phyloP scores from a whole-genome alignment of 176 grass and related monocot species.

The Panicum miliaceum region DNA sequence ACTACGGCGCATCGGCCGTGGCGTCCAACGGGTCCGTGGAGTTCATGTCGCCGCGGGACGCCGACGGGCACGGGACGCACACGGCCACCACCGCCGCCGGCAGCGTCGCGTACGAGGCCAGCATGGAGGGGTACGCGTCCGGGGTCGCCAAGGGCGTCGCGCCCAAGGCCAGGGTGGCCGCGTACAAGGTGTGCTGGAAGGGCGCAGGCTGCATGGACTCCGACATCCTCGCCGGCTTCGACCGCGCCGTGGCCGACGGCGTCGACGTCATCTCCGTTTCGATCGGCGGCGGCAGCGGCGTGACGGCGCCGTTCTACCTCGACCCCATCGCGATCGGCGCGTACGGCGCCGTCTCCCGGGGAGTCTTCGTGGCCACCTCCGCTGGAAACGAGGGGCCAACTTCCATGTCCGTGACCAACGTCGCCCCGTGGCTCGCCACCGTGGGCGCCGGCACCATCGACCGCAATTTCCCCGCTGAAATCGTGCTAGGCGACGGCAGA shows the following conservation, averaged over 20 bases:
- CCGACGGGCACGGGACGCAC: conserved; percentile 90
- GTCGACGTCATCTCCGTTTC: conserved; percentile 92
- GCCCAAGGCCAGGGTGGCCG: conserved; percentile 83
- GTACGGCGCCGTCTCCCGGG: conserved; percentile 71
- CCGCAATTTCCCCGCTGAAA: conserved; percentile 75
- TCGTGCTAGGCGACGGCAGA: conserved; percentile 73
- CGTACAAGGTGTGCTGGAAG: conserved; percentile 97
- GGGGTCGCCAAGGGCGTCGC: conserved; percentile 95
- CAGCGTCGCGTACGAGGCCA: conserved; percentile 74
- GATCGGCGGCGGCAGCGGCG: conserved; percentile 79
- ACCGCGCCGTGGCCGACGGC: conserved; percentile 87
- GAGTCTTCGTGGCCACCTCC: conserved; percentile 91
- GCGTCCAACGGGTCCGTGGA: conserved; percentile 70
- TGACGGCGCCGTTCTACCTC: conserved; percentile 75
- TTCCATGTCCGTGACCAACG: conserved; percentile 83
- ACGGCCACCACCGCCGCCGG: conserved; percentile 88
- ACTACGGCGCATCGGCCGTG: conserved; percentile 46
- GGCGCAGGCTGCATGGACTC: conserved; percentile 87
- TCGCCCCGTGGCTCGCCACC: conserved; percentile 89
- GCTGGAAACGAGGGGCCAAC: conserved; percentile 87
- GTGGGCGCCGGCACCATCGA: conserved; percentile 95
- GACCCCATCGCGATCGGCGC: conserved; percentile 89
- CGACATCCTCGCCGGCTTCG: conserved; percentile 94
- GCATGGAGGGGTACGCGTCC: conserved; percentile 77
- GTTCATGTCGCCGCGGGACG: conserved; percentile 84